Conservation (phyloP, 139 green algal species). For the Haematococcus lacustris region DNA sequence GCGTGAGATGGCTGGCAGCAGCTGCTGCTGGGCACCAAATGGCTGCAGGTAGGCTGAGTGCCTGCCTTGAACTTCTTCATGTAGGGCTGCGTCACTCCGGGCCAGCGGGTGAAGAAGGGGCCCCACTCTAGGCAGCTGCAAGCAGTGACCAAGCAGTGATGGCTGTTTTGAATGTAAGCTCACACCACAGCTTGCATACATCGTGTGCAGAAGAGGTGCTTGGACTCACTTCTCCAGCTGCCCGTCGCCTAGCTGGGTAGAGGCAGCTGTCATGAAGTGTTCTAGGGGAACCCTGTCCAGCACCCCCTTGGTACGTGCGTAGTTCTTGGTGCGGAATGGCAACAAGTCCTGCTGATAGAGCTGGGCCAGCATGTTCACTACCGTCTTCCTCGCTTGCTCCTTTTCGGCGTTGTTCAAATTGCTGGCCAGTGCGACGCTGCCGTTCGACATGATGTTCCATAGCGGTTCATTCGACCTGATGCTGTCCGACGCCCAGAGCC, state of each 20-base stretch:
- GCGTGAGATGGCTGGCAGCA: no score
- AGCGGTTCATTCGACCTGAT: no score
- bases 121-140: slow-evolving; percentile 9
- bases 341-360: background rate
- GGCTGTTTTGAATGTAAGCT: background rate
- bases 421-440: slow-evolving; percentile 28
- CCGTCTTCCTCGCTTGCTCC: background rate
- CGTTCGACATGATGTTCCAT: no score
- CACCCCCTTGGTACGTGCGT: background rate
- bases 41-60: no score
- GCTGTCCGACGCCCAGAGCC: no score
- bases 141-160: background rate
- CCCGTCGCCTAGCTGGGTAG: background rate
- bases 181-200: no score
- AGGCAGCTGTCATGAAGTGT: background rate
- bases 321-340: background rate
- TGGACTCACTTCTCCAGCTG: background rate
- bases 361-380: background rate
- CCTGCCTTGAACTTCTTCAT: slow-evolving; percentile 5
- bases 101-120: slow-evolving; percentile 3
- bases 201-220: no score
- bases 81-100: slow-evolving; percentile 8
- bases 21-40: no score
- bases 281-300: background rate
- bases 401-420: slow-evolving; percentile 15